A percentile compares a stretch with the other conserved stretches of the same genome.
Conservation (phyloP, 345 rosid species). For the Kandelia obovata region DNA sequence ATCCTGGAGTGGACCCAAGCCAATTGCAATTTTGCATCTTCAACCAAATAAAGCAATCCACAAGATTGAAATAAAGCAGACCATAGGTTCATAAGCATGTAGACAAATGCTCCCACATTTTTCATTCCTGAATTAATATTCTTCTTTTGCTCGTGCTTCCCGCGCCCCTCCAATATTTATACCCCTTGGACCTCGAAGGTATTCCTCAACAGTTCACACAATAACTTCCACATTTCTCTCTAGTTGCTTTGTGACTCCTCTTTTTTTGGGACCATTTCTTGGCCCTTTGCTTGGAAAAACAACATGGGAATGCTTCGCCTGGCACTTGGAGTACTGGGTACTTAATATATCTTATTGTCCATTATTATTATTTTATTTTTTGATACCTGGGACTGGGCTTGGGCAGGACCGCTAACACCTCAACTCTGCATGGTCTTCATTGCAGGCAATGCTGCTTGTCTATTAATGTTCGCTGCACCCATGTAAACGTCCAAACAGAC, state of each 20-base stretch:
- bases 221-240: not conserved
- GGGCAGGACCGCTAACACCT: not conserved
- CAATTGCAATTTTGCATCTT: too few relatives aligned
- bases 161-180: constrained; percentile 26
- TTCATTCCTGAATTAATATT: constrained; percentile 19
- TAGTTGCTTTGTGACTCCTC: constrained; percentile 2
- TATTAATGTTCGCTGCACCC: constrained; percentile 68
- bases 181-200: constrained; percentile 8
- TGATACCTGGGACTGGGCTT: not conserved
- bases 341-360: not conserved
- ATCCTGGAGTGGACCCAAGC: too few relatives aligned
- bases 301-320: constrained; percentile 57
- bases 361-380: not conserved
- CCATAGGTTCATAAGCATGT: constrained; percentile 15
- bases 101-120: constrained; percentile 24
- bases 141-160: constrained; percentile 10
- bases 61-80: constrained; percentile 22
- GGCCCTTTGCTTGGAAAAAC: not conserved
- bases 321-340: constrained; percentile 67
- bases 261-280: constrained; percentile 3
- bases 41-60: constrained; percentile 11
- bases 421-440: constrained; percentile 15
- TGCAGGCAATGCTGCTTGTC: constrained; percentile 83
- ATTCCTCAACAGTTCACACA: constrained; percentile 11
- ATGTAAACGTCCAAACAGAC: constrained; percentile 37